Evolutionary conservation across 495 filamentous ascomycete genomes (phyloP).

Genomic region (Baudoinia panamericana): DNA sequence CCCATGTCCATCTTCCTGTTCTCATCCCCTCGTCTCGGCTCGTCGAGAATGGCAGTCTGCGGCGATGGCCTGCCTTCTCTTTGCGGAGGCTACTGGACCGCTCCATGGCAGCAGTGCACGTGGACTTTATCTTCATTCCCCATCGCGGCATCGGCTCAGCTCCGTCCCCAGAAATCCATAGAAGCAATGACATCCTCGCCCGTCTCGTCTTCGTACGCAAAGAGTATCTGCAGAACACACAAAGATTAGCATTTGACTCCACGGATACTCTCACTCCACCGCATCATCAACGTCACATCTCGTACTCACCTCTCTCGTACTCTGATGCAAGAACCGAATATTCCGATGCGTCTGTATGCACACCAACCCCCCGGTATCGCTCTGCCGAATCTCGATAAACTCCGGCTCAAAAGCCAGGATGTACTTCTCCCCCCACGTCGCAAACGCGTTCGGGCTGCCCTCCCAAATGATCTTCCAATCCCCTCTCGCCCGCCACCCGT

Average conservation of each 20-base stretch:
- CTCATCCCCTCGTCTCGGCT: too few species aligned
- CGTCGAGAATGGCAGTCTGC: too few species aligned
- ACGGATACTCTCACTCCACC: background rate
- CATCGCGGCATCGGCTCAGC: background rate
- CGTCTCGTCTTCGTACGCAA: constrained; percentile 89
- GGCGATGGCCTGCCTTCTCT: too few species aligned
- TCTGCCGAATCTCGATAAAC: constrained; percentile 90
- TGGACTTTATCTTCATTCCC: too few species aligned
- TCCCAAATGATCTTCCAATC: constrained; percentile 99
- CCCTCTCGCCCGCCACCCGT: constrained; percentile 88
- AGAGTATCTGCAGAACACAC: constrained; percentile 57
- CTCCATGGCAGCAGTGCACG: too few species aligned
- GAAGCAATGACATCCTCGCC: constrained; percentile 89
- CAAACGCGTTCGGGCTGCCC: constrained; percentile 79
- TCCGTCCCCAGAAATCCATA: constrained; percentile 79
- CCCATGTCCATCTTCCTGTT: too few species aligned
- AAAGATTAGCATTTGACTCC: constrained; percentile 3
- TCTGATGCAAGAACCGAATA: constrained; percentile 92
- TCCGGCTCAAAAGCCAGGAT: constrained; percentile 97
- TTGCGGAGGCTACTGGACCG: too few species aligned
- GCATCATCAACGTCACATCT: background rate
- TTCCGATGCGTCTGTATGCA: constrained; percentile 93
- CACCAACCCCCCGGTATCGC: constrained; percentile 78
- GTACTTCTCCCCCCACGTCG: constrained; percentile 75
- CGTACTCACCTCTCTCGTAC: constrained; percentile 74